Base-by-base conservation (phyloP, 352 stramenopile genomes). In the Pythium grandisporangium region DNA sequence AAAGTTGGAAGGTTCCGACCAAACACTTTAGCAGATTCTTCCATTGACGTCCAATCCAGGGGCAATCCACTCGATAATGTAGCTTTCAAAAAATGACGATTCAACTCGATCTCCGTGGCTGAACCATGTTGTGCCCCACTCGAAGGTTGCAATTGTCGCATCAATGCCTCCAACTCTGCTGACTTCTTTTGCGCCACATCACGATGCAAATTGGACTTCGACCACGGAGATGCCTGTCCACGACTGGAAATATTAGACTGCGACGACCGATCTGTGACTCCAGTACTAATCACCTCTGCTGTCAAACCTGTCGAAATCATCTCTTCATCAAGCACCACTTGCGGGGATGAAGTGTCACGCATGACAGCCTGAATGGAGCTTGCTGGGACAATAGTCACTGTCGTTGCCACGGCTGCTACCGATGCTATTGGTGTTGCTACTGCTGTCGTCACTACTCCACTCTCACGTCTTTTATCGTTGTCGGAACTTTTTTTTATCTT, bases 31-130 rank as follows among this genome's bases (percentile, higher is more conserved):
- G 43, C 47, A 3, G 67, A 63, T 30, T 83, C 63, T 32, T 81
- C 70, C 37, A 63, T 69, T 38, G 59, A 66, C 23, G 70, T 42
- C 71, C 71, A 88, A 52, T 85, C 67, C 55, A 66, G 67, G 8
- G 75, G 70, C 1, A 84, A 26, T 0, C 44, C 52, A 11, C 49
- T 50, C 7, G 66, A 59, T 5, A 82, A 42, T 1, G 70, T 80
- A 11, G 71, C 65, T 14, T 48, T 69, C n/a, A 66, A 19, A 6
- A 81, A 47, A 4, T 73, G 48, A 13, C 59, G 60, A 35, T 68
- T 79, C 30, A 87, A 43, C 26, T 11, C 33, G 13, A 16, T 11
- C 11, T 38, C 33, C 1, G 19, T 16, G 11, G 33, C 11, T 16
- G 33, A 38, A 20, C 33, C 33, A 16, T 38, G 33, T n/a, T n/a